Percentiles rank a stretch among this genome's conserved stretches.
These are phyloP conservation scores for Colletotrichum incanum DNA, from an alignment of 2,329 filamentous ascomycete genomes.

Conservation along the genomic window DNA sequence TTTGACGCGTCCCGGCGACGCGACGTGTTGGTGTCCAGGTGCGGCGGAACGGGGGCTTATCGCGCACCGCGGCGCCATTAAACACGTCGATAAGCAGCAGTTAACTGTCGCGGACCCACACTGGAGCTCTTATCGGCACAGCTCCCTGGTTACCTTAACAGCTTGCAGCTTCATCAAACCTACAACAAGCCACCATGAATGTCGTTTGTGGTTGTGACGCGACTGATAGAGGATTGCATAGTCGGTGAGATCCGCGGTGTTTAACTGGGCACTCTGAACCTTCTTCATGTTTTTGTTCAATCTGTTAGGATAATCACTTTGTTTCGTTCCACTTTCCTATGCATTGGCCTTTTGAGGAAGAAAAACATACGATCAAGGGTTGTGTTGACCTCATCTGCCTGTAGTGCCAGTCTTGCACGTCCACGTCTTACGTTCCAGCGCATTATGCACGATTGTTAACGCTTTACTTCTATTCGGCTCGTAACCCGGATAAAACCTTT, in stretches of 20 bases:
- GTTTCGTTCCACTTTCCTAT: not conserved
- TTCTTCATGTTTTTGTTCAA: not conserved
- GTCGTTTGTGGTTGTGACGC: not conserved
- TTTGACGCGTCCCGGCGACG: constrained; percentile 36
- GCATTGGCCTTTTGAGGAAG: not conserved
- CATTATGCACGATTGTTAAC: not conserved
- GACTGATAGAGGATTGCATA: not conserved
- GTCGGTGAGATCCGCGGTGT: not conserved
- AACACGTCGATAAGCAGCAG: constrained; percentile 39
- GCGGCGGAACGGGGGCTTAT: constrained; percentile 31
- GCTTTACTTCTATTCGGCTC: not conserved
- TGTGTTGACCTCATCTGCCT: not conserved
- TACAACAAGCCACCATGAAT: not conserved
- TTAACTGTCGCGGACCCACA: constrained; percentile 6
- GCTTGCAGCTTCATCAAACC: not conserved
- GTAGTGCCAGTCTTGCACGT: not conserved
- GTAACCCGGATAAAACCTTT: not conserved
- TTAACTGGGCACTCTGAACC: too few species aligned
- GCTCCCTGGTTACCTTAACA: not conserved
- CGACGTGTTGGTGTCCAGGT: constrained; percentile 36
- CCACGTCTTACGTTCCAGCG: not conserved
- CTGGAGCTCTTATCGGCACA: constrained; percentile 26
- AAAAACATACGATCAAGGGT: too few species aligned
- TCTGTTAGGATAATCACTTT: not conserved
- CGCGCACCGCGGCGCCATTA: constrained; percentile 32